Percentiles rank a stretch among this genome's conserved stretches.
Evolutionary conservation across 78 protist species (phyloP).

Genomic region (Planoprotostelium fungivorum): DNA sequence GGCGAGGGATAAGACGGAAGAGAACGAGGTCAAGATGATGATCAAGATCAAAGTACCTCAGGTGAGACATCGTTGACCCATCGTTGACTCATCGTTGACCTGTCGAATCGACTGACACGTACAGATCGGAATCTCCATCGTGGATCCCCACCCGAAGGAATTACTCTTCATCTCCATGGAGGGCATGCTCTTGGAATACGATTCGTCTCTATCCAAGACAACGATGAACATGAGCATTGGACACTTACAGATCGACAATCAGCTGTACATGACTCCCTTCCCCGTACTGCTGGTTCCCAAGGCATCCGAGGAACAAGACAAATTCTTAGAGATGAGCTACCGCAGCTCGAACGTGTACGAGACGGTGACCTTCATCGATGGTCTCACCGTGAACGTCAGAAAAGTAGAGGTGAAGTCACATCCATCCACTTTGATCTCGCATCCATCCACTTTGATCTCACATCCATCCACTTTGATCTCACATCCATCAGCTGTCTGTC

Average conservation of each 20-base stretch:
- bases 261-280: slow-evolving; percentile 34
- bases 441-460: no score
- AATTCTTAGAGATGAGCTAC: not conserved
- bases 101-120: no score
- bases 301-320: not conserved
- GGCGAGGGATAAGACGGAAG: not conserved
- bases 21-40: not conserved
- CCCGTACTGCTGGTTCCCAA: slow-evolving; percentile 42
- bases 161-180: slow-evolving; percentile 32
- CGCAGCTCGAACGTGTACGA: not conserved
- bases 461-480: not conserved
- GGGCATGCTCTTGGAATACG: slow-evolving; percentile 22
- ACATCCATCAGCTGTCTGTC: not conserved
- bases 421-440: no score
- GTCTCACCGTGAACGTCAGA: not conserved
- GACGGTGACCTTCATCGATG: not conserved
- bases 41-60: not conserved
- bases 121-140: slow-evolving; percentile 40
- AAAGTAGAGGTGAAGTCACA: not conserved
- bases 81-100: not conserved
- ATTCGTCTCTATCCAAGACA: slow-evolving; percentile 21
- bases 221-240: slow-evolving; percentile 21
- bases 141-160: slow-evolving; percentile 25
- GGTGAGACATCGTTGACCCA: not conserved
- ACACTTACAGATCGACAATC: slow-evolving; percentile 52